These are phyloP conservation scores for Musa troglodytarum DNA, from an alignment of 176 grass and related monocot genomes.

Conservation along the genomic window DNA sequence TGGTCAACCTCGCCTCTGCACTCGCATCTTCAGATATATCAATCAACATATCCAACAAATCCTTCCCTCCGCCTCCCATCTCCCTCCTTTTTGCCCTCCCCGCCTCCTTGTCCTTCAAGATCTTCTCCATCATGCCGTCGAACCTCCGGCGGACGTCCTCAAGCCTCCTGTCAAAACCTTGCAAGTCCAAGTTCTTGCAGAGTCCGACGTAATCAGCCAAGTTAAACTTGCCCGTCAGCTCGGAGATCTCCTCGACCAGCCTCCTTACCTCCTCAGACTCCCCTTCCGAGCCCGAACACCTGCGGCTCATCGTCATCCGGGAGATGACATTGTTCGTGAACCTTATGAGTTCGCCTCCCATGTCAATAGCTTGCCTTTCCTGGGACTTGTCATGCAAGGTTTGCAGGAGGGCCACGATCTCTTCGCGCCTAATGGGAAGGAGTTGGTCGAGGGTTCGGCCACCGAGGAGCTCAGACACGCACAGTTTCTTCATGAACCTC, in stretches of 20 bases:
- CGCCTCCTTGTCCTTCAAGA: conserved; percentile 32
- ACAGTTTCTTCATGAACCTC: conserved; percentile 70
- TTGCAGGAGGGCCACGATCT: conserved; percentile 17
- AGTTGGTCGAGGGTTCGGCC: conserved; percentile 51
- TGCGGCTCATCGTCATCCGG: conserved; percentile 36
- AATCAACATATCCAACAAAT: conserved; percentile 38
- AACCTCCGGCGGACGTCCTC: conserved; percentile 40
- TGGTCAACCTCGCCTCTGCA: conserved; percentile 25
- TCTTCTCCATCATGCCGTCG: conserved; percentile 52
- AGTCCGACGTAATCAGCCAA: conserved; percentile 43
- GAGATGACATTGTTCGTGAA: conserved; percentile 2
- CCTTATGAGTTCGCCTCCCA: conserved; percentile 41
- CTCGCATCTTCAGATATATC: conserved; percentile 21
- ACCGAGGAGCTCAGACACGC: conserved; percentile 64
- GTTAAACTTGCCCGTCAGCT: conserved; percentile 58
- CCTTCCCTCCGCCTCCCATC: conserved; percentile 2
- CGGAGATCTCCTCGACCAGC: conserved; percentile 48
- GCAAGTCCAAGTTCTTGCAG: conserved; percentile 46
- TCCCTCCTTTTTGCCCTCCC: not conserved
- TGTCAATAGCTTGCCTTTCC: conserved; percentile 1
- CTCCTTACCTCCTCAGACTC: conserved; percentile 25
- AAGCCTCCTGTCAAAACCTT: conserved; percentile 46
- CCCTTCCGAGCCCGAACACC: conserved; percentile 31
- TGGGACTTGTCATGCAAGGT: not conserved
- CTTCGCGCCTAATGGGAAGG: conserved; percentile 39